Evolutionary conservation across 371 early-diverging fungal genomes (phyloP).

Genomic region (Mucor indicus): DNA sequence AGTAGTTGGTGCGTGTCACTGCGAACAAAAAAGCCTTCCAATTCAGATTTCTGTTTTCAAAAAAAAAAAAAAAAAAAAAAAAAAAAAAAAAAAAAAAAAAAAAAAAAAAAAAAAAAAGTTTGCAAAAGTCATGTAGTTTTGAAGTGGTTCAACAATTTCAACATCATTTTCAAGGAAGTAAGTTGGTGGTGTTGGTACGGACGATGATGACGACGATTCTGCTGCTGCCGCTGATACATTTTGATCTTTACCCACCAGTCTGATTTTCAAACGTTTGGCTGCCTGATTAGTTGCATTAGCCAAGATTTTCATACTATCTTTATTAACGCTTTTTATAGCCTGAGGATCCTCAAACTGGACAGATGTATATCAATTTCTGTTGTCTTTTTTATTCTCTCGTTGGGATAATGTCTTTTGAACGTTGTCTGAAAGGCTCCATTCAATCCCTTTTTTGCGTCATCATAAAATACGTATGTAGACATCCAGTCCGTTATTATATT

Average conservation of each 20-base stretch:
- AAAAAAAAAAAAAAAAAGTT: neutral
- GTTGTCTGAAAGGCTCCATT: slow-evolving; percentile 6
- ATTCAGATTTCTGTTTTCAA: neutral
- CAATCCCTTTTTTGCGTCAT: slow-evolving; percentile 4
- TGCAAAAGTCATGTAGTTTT: slow-evolving; percentile 3
- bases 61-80: neutral
- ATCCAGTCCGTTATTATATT: slow-evolving; percentile 6
- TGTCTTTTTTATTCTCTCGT: slow-evolving; percentile 3
- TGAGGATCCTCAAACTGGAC: slow-evolving; percentile 6
- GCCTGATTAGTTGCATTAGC: slow-evolving; percentile 7
- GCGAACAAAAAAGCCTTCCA: neutral
- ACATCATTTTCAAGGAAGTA: slow-evolving; percentile 5
- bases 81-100: neutral
- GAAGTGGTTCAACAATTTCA: slow-evolving; percentile 7
- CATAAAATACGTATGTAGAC: slow-evolving; percentile 1
- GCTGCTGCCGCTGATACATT: neutral
- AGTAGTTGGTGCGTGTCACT: neutral
- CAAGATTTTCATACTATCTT: slow-evolving; percentile 9
- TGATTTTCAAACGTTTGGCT: slow-evolving; percentile 4
- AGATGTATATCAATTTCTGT: slow-evolving; percentile 5
- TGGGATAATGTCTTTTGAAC: slow-evolving; percentile 5
- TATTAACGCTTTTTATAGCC: slow-evolving; percentile 5
- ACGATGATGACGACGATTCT: too few species aligned
- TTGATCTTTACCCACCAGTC: neutral
- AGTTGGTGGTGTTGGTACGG: slow-evolving; percentile 1